Conservation (phyloP, 768 basidiomycete genomes). For the Chlorophyllum brunneum region DNA sequence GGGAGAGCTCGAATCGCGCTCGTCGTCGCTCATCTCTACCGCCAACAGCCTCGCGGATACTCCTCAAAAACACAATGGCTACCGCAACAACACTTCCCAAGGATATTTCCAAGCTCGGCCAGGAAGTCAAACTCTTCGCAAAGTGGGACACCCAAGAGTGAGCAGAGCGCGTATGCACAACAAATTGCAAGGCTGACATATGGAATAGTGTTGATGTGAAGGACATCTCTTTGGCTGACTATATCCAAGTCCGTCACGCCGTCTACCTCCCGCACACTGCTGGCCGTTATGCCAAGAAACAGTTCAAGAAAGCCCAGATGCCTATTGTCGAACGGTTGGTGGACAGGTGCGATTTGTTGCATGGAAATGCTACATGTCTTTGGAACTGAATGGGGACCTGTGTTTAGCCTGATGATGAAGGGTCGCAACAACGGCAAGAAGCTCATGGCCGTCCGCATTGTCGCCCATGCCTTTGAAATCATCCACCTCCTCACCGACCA, state of each 20-base stretch:
- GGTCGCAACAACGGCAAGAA: constrained; percentile 99
- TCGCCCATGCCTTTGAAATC: constrained; percentile 99
- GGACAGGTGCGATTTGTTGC: constrained; percentile 66
- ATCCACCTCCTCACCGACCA: constrained; percentile 99
- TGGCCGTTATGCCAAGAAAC: constrained; percentile 98
- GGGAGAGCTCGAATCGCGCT: constrained; percentile 22
- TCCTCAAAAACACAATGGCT: constrained; percentile 48
- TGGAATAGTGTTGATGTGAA: constrained; percentile 87
- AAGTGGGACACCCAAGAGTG: constrained; percentile 99
- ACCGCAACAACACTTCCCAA: constrained; percentile 69
- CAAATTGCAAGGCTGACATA: constrained; percentile 7
- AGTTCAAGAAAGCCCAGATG: constrained; percentile 99
- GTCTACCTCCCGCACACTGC: constrained; percentile 99
- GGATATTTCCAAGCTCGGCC: constrained; percentile 76
- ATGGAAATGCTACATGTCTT: background rate
- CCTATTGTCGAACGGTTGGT: constrained; percentile 99
- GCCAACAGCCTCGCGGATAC: constrained; percentile 24
- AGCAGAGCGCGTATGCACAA: constrained; percentile 29
- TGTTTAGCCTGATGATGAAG: constrained; percentile 95
- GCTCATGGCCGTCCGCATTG: constrained; percentile 97
- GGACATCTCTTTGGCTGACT: constrained; percentile 98
- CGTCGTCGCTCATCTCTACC: constrained; percentile 27
- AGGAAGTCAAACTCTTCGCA: constrained; percentile 94
- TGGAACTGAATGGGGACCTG: constrained; percentile 1
- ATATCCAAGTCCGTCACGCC: constrained; percentile 98